phyloP scores from a whole-genome alignment of 768 basidiomycete genomes.

The Paxillus involutus region DNA sequence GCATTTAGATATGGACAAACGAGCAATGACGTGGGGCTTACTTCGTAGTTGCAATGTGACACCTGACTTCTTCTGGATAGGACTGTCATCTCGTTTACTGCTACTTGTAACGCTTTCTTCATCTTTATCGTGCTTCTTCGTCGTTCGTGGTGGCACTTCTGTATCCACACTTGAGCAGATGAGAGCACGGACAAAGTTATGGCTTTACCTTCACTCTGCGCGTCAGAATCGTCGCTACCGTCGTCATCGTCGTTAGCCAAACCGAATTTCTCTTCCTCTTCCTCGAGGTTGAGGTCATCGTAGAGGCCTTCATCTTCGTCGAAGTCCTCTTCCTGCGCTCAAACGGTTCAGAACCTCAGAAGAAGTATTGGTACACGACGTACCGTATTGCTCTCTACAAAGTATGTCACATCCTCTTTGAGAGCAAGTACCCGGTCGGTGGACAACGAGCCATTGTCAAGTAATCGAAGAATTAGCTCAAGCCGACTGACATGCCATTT shows the following conservation, averaged over 20 bases:
- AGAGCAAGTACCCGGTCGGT: conserved; percentile 78
- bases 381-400: conserved; percentile 94
- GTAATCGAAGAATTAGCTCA: conserved; percentile 87
- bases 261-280: conserved; percentile 94
- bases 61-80: conserved; percentile 75
- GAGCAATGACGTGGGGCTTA: conserved; percentile 38
- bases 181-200: not conserved
- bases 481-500: conserved; percentile 94
- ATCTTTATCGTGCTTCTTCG: conserved; percentile 71
- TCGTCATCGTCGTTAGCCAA: conserved; percentile 71
- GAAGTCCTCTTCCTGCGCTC: conserved; percentile 86
- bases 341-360: conserved; percentile 16
- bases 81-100: conserved; percentile 72
- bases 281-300: conserved; percentile 95
- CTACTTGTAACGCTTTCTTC: conserved; percentile 75
- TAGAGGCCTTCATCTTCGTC: conserved; percentile 98
- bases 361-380: conserved; percentile 34
- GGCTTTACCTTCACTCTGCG: conserved; percentile 65
- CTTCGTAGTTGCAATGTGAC: conserved; percentile 67
- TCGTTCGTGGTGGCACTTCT: conserved; percentile 67
- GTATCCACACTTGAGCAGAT: conserved; percentile 4
- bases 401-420: conserved; percentile 95
- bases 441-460: conserved; percentile 90
- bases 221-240: conserved; percentile 69
- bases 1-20: conserved; percentile 13